These are phyloP conservation scores for Prorocentrum cordatum DNA, from an alignment of 169 alveolate species.

Conservation along the genomic window DNA sequence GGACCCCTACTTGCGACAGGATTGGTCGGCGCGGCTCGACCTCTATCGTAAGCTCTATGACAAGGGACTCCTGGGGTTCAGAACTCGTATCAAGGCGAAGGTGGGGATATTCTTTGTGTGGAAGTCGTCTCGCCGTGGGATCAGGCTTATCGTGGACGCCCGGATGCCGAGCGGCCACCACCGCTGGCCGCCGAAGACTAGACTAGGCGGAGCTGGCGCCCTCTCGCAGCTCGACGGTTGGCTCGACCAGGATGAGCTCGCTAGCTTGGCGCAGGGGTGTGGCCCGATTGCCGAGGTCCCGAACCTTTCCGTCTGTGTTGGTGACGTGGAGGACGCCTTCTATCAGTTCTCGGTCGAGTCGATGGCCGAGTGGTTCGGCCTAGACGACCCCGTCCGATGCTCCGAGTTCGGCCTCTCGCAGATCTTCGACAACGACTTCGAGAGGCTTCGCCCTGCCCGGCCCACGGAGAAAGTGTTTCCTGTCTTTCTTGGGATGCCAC, in stretches of 20 bases:
- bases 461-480: background rate
- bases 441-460: background rate
- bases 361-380: background rate
- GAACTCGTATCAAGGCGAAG: background rate
- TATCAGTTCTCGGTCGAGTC: background rate
- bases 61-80: background rate
- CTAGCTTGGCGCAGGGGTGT: background rate
- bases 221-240: background rate
- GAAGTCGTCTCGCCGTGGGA: background rate
- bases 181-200: background rate
- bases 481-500: conserved; percentile 16
- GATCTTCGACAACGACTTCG: background rate
- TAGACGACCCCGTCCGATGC: background rate
- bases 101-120: conserved; percentile 6
- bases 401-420: background rate
- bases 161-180: conserved; percentile 4
- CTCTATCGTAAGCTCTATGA: background rate
- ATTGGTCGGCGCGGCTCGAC: background rate
- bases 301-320: background rate
- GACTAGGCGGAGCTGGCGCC: conserved; percentile 4
- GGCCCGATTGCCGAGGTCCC: background rate
- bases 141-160: background rate
- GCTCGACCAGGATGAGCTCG: background rate
- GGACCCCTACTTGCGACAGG: background rate
- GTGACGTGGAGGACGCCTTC: conserved; percentile 14